A percentile compares a stretch with the other conserved stretches of the same genome.
phyloP scores from a whole-genome alignment of 306 rosid genomes.

The Dryas octopetala region DNA sequence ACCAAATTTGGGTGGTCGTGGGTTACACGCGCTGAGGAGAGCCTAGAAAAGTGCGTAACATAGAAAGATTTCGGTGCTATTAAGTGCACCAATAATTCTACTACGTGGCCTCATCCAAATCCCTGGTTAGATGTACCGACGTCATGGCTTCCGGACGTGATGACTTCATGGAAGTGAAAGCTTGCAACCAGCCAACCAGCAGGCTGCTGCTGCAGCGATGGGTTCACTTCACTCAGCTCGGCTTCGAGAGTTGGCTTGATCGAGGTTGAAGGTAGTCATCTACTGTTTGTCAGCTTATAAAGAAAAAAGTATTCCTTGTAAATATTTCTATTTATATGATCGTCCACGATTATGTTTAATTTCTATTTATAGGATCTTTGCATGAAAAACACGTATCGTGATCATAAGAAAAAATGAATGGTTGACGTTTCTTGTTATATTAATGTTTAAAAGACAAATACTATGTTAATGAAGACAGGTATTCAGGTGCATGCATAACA shows the following conservation, averaged over 20 bases:
- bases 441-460: too few relatives aligned
- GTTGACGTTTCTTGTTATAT: too few relatives aligned
- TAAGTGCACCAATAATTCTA: constrained; percentile 1
- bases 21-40: not conserved
- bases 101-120: constrained; percentile 28
- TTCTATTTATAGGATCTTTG: too few relatives aligned
- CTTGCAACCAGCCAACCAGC: not conserved
- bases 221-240: not conserved
- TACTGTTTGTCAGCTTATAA: too few relatives aligned
- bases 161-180: constrained; percentile 13
- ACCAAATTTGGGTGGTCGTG: not conserved
- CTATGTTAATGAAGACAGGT: too few relatives aligned
- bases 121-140: constrained; percentile 14
- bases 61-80: not conserved
- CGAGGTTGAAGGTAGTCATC: too few relatives aligned
- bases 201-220: not conserved
- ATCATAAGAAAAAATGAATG: too few relatives aligned
- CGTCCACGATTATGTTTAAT: too few relatives aligned
- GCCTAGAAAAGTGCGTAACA: not conserved
- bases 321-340: too few relatives aligned
- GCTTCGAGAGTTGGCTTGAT: constrained; percentile 14
- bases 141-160: not conserved
- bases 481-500: too few relatives aligned
- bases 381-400: too few relatives aligned
- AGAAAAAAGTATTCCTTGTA: too few relatives aligned